These are phyloP conservation scores for Lenzites betulinus DNA, from an alignment of 768 basidiomycete genomes.

Conservation along the genomic window DNA sequence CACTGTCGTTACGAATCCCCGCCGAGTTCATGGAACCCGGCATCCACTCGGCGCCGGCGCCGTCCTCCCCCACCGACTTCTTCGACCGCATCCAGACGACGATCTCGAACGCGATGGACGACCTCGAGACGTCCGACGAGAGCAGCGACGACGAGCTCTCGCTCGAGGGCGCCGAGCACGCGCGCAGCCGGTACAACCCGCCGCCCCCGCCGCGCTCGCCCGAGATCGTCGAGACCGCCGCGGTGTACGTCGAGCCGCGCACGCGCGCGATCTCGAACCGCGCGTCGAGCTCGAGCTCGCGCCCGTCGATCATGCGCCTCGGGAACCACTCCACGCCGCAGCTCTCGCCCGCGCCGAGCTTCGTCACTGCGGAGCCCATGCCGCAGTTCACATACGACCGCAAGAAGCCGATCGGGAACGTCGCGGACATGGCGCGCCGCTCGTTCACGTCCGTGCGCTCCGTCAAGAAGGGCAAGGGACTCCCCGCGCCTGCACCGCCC, in stretches of 20 bases:
- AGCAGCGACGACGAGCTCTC: constrained; percentile 33
- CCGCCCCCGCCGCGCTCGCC: constrained; percentile 14
- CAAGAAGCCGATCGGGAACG: constrained; percentile 55
- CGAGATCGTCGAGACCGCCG: constrained; percentile 14
- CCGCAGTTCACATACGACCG: constrained; percentile 37
- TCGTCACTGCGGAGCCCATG: constrained; percentile 10
- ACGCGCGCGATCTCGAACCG: constrained; percentile 37
- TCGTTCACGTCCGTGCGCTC: constrained; percentile 43
- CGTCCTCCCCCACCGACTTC: constrained; percentile 68
- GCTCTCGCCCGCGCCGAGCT: constrained; percentile 38
- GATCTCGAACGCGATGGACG: constrained; percentile 69
- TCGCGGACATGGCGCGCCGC: constrained; percentile 36
- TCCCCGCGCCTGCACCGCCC: constrained; percentile 38
- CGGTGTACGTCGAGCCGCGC: constrained; percentile 37
- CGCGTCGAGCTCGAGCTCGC: constrained; percentile 28
- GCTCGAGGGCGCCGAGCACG: constrained; percentile 14
- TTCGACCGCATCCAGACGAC: constrained; percentile 71
- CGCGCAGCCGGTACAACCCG: constrained; percentile 16
- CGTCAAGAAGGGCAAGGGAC: constrained; percentile 36
- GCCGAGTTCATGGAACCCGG: constrained; percentile 42
- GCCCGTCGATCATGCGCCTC: constrained; percentile 57
- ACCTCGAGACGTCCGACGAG: constrained; percentile 61
- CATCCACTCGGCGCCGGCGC: constrained; percentile 63
- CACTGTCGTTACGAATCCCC: constrained; percentile 43
- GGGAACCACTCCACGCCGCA: constrained; percentile 75